These are phyloP conservation scores for Solanum infundibuliforme DNA, from an alignment of 257 asterid genomes.

Conservation along the genomic window DNA sequence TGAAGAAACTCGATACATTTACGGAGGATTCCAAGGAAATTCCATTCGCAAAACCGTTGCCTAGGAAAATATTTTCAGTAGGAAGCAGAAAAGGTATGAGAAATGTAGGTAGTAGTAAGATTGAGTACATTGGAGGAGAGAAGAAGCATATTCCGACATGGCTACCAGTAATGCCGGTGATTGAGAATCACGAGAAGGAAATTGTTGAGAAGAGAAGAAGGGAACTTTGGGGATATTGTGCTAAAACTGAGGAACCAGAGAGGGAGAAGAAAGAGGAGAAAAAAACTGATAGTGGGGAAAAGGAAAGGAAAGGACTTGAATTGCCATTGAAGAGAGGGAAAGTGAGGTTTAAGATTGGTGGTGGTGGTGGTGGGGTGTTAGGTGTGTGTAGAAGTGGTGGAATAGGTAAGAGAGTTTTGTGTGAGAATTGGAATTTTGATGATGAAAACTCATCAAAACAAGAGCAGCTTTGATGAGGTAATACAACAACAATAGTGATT, in stretches of 20 bases:
- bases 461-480: not conserved
- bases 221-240: slow-evolving; percentile 13
- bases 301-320: not conserved
- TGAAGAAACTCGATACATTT: slow-evolving; percentile 26
- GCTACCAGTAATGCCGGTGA: slow-evolving; percentile 33
- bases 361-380: slow-evolving; percentile 1
- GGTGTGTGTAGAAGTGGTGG: slow-evolving; percentile 16
- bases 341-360: slow-evolving; percentile 20
- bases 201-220: not conserved
- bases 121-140: slow-evolving; percentile 2
- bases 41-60: slow-evolving; percentile 46
- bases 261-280: not conserved
- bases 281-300: not conserved
- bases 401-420: slow-evolving; percentile 26
- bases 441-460: not conserved
- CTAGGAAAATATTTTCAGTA: not conserved
- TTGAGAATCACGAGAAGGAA: not conserved
- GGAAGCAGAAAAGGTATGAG: not conserved
- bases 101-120: not conserved
- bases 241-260: not conserved
- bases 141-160: slow-evolving; percentile 42
- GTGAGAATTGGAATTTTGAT: slow-evolving; percentile 1
- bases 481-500: not conserved
- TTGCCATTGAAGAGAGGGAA: slow-evolving; percentile 13
- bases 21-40: slow-evolving; percentile 19